Evolutionary conservation across 768 basidiomycete species (phyloP), one percentile per base, ranked within the genome.

Genomic region (button mushroom (Agaricus bisporus)): DNA sequence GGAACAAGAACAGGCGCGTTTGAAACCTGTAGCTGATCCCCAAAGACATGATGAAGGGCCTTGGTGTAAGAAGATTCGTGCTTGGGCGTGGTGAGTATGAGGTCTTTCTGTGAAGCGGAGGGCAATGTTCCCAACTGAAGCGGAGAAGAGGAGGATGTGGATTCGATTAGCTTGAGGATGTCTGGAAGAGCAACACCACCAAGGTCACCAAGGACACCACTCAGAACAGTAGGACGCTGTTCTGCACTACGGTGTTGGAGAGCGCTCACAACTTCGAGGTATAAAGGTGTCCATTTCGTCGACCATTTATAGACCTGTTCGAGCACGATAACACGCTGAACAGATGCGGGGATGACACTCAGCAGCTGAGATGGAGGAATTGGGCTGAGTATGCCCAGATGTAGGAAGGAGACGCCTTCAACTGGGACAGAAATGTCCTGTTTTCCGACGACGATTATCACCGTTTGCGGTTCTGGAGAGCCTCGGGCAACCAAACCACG

Each of bases 51-150:
- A 5, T 77, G 68, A 51, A 99, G 81, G 22, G 98, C 86, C 66
- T 86, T 89, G 57, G 88, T 93, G 74, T 98, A 98, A 9, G 93
- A 86, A 2, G 81, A 72, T 71, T 99, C 97, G 65, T 95, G 91
- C 63, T 83, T 83, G 9, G 97, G 97, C n/a, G 93, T 71, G 57
- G 85, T 82, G 9, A 85, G 83, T 1, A 71, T 53, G 29, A 68
- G 54, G 20, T 72, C 54, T 25, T 64, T 49, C 17, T 70, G 56
- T n/a, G 66, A 61, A 6, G 52, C 41, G 18, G 69, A 43, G 0
- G 70, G 61, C 12, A 68, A 58, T 32, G 64, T 54, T 28, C 82
- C 82, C 15, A 89, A 70, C 11, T 69, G 74, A 15, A 88, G 64
- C 11, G 78, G 77, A 9, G 72, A 58, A 4, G 76, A 66, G 20